A percentile compares a stretch with the other conserved stretches of the same genome.
Evolutionary conservation across 805 yeast species (phyloP).

Genomic region (Candida oleophila): DNA sequence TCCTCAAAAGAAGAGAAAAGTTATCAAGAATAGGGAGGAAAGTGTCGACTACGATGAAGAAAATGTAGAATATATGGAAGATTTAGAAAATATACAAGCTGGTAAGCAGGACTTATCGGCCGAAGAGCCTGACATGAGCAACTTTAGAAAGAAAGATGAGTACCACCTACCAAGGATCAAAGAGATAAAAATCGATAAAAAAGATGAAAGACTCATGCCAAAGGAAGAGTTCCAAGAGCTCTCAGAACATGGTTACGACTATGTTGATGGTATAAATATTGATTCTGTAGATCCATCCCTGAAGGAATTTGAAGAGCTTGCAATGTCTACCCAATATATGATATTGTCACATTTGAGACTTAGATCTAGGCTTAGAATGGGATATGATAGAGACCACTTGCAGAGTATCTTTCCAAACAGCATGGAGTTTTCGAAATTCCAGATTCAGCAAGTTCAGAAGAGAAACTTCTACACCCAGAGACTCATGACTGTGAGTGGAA

Average conservation of each 20-base stretch:
- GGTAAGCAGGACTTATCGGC: not conserved
- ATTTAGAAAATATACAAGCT: conserved; percentile 10
- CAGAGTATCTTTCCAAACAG: conserved; percentile 78
- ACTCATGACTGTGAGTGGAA: conserved; percentile 79
- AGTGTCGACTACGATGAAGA: conserved; percentile 8
- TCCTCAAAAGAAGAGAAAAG: conserved; percentile 3
- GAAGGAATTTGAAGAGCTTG: conserved; percentile 69
- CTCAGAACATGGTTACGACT: conserved; percentile 48
- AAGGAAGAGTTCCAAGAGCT: conserved; percentile 68
- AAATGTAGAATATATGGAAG: conserved; percentile 16
- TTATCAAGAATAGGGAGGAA: conserved; percentile 1
- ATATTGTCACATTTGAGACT: conserved; percentile 78
- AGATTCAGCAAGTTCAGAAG: conserved; percentile 87
- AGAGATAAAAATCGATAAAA: conserved; percentile 48
- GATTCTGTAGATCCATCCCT: conserved; percentile 83
- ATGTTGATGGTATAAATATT: conserved; percentile 66
- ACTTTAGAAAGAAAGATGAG: conserved; percentile 67
- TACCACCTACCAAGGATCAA: conserved; percentile 74
- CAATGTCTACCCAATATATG: conserved; percentile 85
- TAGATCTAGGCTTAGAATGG: conserved; percentile 90
- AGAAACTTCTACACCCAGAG: conserved; percentile 88
- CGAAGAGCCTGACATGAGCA: conserved; percentile 1
- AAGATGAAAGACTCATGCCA: conserved; percentile 73
- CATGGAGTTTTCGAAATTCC: conserved; percentile 89
- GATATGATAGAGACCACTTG: conserved; percentile 86